Evolutionary conservation across 2,329 filamentous ascomycete genomes (phyloP).

Genomic region (Calonectria pseudoreteaudii): DNA sequence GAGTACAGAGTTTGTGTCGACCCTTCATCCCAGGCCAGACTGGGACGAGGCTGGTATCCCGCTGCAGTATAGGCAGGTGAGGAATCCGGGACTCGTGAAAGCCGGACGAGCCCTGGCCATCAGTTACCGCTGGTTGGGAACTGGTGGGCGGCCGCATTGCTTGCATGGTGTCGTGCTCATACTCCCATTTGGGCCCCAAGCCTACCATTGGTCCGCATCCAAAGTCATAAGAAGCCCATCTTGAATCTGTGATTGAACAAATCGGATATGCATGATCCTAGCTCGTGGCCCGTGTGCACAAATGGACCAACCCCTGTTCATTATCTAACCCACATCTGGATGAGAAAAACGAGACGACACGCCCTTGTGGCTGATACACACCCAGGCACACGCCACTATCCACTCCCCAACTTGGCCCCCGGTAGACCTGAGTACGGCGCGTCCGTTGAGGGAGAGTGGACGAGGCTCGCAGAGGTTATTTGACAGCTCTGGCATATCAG

Average conservation of each 20-base stretch:
- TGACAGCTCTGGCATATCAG: constrained; percentile 21
- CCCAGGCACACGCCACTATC: constrained; percentile 5
- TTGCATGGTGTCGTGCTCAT: constrained; percentile 24
- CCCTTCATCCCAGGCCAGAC: constrained; percentile 10
- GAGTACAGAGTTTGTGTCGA: constrained; percentile 9
- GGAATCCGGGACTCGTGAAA: constrained; percentile 10
- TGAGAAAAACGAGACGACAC: constrained; percentile 25
- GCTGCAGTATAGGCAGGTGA: constrained; percentile 2
- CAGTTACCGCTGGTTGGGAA: constrained; percentile 26
- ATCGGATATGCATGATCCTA: constrained; percentile 43
- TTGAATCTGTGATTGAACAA: constrained; percentile 43
- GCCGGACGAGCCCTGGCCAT: constrained; percentile 23
- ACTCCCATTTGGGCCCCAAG: constrained; percentile 17
- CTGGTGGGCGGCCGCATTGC: constrained; percentile 31
- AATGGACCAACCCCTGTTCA: constrained; percentile 32
- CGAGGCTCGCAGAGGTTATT: constrained; percentile 21
- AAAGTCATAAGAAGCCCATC: constrained; percentile 32
- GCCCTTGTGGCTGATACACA: constrained; percentile 26
- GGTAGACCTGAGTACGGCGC: constrained; percentile 31
- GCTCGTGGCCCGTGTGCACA: constrained; percentile 31
- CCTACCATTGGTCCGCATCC: constrained; percentile 36
- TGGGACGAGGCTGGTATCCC: constrained; percentile 4
- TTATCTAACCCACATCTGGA: constrained; percentile 21
- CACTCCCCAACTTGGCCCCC: constrained; percentile 29
- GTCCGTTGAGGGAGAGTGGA: constrained; percentile 22